Base-by-base conservation (phyloP, 2,329 filamentous ascomycete genomes). In the Verticillium zaregamsianum region DNA sequence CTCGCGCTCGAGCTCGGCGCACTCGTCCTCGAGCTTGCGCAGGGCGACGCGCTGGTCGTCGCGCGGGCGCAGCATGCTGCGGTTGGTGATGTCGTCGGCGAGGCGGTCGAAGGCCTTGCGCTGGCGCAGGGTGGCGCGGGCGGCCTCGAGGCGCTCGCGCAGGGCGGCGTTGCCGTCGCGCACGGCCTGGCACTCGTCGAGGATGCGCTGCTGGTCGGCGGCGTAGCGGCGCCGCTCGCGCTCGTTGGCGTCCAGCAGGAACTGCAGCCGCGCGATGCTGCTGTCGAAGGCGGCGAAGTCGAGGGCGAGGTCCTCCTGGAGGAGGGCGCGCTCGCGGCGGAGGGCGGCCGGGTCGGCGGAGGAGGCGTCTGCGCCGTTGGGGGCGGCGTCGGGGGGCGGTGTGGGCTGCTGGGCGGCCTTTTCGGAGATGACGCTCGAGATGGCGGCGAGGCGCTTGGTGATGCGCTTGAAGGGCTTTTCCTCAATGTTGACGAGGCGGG, bases 391-490 rank as follows among this genome's bases (percentile, higher is more conserved):
- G 5, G 88, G 88, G 3, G 89, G 89, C 57, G 90, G 89, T 2
- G 89, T 90, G 20, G 84, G 82, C 5, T 86, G 81, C 39, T 85
- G 82, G 54, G 80, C 81, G 55, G 80, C 80, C 60, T 76, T 77
- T 59, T 61, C 40, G 23, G 45, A 49, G 59, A 69, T 72, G 9
- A 74, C 69, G 63, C 82, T 79, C 20, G 90, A 81, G 33, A 92
- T 82, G 23, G 89, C 86, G 8, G 31, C 40, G 9, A 98, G 85
- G 35, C 91, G 89, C 76, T 93, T 93, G 25, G 91, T 91, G 63
- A 97, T 87, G 64, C 93, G 90, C 74, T 92, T 92, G 80, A 96
- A 97, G 0, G 93, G 92, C 62, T 93, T 93, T 72, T 96, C 92
- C 80, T 98, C 94, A 64, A 97, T 90, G 66, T 91, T 91, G 40